Conservation (phyloP, 192 early-diverging fungal genomes). For the Backusella mclennaniae region DNA sequence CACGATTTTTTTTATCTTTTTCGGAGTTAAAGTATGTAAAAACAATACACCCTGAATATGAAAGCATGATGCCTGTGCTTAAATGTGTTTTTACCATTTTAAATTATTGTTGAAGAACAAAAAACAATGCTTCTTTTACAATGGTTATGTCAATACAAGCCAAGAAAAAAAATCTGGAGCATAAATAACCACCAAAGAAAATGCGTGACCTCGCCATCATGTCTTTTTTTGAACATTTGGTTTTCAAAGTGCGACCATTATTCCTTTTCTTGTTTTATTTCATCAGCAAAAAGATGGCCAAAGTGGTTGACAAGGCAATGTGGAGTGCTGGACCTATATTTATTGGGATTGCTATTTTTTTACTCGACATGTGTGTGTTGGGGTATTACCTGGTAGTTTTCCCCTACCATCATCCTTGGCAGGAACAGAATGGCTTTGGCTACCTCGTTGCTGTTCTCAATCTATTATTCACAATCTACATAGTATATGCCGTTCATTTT, state of each 20-base stretch:
- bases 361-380: constrained; percentile 41
- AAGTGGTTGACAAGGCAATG: constrained; percentile 41
- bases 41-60: neutral
- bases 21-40: neutral
- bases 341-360: constrained; percentile 41
- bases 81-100: neutral
- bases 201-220: neutral
- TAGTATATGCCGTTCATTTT: constrained; percentile 48
- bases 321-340: constrained; percentile 47
- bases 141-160: neutral
- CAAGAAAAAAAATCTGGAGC: neutral
- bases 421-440: constrained; percentile 27
- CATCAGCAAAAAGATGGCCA: constrained; percentile 8
- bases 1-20: neutral
- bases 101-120: neutral
- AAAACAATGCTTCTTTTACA: neutral
- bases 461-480: constrained; percentile 41
- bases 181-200: neutral
- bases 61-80: neutral
- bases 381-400: constrained; percentile 48
- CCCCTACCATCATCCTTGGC: constrained; percentile 45
- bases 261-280: neutral
- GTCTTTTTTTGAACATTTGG: too few species aligned
- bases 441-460: constrained; percentile 19
- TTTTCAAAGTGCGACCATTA: neutral